Evolutionary conservation across 257 asterid genomes (phyloP).

Genomic region (Capsicum pubescens): DNA sequence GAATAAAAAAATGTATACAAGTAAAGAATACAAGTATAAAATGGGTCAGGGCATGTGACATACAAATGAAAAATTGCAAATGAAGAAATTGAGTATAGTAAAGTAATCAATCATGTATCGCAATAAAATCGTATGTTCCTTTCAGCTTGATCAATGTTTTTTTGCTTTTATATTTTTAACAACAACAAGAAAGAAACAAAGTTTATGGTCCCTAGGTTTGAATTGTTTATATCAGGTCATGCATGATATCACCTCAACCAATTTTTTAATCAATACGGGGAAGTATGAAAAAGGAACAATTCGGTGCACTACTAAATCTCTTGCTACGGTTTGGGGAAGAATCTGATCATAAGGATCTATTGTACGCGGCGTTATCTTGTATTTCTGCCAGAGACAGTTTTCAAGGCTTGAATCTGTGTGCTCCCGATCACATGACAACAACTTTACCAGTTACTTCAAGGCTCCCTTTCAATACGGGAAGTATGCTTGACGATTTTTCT

Average conservation of each 20-base stretch:
- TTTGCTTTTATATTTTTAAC: not conserved
- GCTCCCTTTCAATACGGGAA: too few species aligned
- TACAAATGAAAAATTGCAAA: not conserved
- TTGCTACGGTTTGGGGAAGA: too few species aligned
- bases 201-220: constrained; percentile 13
- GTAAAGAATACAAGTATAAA: not conserved
- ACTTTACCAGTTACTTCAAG: too few species aligned
- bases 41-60: constrained; percentile 6
- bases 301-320: too few species aligned
- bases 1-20: not conserved
- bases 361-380: too few species aligned
- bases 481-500: not conserved
- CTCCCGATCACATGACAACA: too few species aligned
- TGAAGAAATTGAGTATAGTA: constrained; percentile 19
- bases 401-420: too few species aligned
- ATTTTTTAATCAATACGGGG: not conserved
- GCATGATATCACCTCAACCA: constrained; percentile 19
- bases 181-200: not conserved
- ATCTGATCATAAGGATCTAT: too few species aligned
- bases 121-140: not conserved
- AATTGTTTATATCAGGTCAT: constrained; percentile 5
- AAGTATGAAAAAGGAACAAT: too few species aligned
- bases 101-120: not conserved
- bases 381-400: too few species aligned
- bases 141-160: constrained; percentile 9